Base-by-base conservation (phyloP, 2,329 filamentous ascomycete genomes). In the Metarhizium brunneum region DNA sequence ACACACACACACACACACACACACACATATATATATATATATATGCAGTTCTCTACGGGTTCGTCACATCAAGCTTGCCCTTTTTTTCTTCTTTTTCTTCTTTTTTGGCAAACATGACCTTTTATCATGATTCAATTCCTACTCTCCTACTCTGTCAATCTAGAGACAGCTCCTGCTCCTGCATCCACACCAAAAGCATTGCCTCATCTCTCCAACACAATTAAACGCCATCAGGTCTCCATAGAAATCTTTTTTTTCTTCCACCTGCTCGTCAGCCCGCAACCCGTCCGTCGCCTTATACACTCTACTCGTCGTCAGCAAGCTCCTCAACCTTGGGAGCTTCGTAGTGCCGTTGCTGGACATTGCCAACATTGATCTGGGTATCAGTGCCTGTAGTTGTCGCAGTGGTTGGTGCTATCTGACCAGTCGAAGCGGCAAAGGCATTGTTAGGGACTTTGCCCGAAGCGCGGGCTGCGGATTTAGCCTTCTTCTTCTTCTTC, bases 401-500 rank as follows among this genome's bases (percentile, higher is more conserved):
- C 8, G 81, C 81, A 10, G 72, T 73, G 16, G 80, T 74, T 2
- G 80, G 79, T 29, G 73, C 70, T 36, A 76, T 71, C 56, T 81
- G 75, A 42, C 81, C 81, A 30, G 80, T 79, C 7, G 77, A 71
- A 54, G 76, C 76, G 35, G 76, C 76, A 59, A 84, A 77, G 45
- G 76, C 67, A 2, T 73, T 63, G 53, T 74, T 73, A 7, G 73
- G 58, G 36, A 58, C 64, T 20, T 54, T 60, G 18, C 63, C 65
- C n/a, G 45, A 48, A 43, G 56, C 49, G 13, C 68, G 69, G 36
- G 71, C 67, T 7, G 69, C 64, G 30, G 71, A 60, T 65, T 73
- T 75, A 56, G 70, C 63, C 70, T 78, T 80, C 71, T 81, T 83
- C 75, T 84, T 84, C 68, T 83, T 83, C 66, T 74, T 74, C 57